Evolutionary conservation across 352 stramenopile species (phyloP).

Genomic region (Globisporangium carolinianum): DNA sequence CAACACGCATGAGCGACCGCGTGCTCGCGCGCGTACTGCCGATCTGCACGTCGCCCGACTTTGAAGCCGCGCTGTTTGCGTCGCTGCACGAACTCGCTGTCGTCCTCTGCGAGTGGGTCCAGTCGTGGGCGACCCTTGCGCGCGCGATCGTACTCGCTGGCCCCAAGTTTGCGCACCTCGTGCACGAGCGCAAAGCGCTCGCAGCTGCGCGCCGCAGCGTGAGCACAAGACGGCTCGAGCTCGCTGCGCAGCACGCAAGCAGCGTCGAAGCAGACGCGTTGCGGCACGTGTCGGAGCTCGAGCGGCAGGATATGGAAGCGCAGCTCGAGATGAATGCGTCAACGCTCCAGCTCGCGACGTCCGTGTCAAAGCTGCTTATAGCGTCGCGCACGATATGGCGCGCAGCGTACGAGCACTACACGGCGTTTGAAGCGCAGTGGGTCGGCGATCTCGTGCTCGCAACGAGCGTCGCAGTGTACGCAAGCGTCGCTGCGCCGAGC

Average conservation of each 20-base stretch:
- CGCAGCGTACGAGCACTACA: constrained; percentile 29
- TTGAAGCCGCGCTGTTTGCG: constrained; percentile 40
- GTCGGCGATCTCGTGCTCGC: constrained; percentile 59
- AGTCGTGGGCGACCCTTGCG: constrained; percentile 37
- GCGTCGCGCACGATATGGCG: constrained; percentile 40
- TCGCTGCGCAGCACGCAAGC: constrained; percentile 28
- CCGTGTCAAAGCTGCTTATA: constrained; percentile 47
- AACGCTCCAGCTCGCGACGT: constrained; percentile 41
- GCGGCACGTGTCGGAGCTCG: constrained; percentile 38
- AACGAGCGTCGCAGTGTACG: constrained; percentile 46
- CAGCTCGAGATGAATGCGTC: constrained; percentile 46
- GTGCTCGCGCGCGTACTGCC: constrained; percentile 46
- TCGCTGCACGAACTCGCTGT: constrained; percentile 48
- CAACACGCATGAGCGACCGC: constrained; percentile 27
- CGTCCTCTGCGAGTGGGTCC: constrained; percentile 57
- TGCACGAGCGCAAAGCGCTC: constrained; percentile 37
- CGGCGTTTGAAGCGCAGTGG: constrained; percentile 29
- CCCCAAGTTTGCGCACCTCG: constrained; percentile 48
- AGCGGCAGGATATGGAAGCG: constrained; percentile 38
- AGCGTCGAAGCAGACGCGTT: constrained; percentile 28
- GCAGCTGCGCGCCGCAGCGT: constrained; percentile 29
- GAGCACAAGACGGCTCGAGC: constrained; percentile 21
- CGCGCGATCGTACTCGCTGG: constrained; percentile 43
- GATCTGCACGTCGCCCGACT: constrained; percentile 55
- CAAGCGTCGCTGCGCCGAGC: constrained; percentile 16